Evolutionary conservation across 2,329 filamentous ascomycete genomes (phyloP).

Genomic region (Lachnellula suecica): DNA sequence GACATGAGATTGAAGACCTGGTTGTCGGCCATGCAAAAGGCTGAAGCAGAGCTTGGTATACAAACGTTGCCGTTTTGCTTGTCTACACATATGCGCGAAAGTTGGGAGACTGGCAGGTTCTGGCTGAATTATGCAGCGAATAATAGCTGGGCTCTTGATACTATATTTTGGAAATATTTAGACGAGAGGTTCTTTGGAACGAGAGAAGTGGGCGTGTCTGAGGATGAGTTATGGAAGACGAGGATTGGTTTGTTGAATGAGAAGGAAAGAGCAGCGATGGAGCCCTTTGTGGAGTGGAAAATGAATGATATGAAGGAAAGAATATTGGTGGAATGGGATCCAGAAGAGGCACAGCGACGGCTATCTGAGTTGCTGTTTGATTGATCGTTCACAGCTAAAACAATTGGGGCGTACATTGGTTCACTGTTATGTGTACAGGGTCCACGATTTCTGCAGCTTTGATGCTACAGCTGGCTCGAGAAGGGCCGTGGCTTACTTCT

Average conservation of each 20-base stretch:
- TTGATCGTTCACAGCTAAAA: too few relatives aligned
- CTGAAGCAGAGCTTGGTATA: slow-evolving; percentile 20
- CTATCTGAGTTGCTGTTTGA: neutral
- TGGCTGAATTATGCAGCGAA: neutral
- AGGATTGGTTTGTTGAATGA: neutral
- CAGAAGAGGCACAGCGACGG: neutral
- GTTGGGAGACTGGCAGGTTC: neutral
- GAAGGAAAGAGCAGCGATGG: neutral
- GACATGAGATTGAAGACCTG: slow-evolving; percentile 34
- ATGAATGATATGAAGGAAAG: neutral
- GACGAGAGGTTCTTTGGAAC: neutral
- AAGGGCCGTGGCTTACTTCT: too few relatives aligned
- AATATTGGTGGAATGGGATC: neutral
- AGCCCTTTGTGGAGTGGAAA: neutral
- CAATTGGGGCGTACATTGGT: too few relatives aligned
- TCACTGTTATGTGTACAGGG: too few relatives aligned
- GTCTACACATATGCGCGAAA: neutral
- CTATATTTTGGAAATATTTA: neutral
- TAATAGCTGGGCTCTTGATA: neutral
- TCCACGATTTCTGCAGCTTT: too few relatives aligned
- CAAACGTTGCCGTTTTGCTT: neutral
- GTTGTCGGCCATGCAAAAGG: slow-evolving; percentile 31
- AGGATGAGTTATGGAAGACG: neutral
- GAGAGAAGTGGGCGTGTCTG: neutral
- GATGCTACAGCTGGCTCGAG: too few relatives aligned